These are phyloP conservation scores for Amaranthus tricolor DNA, from an alignment of 179 eudicot genomes.

Conservation along the genomic window DNA sequence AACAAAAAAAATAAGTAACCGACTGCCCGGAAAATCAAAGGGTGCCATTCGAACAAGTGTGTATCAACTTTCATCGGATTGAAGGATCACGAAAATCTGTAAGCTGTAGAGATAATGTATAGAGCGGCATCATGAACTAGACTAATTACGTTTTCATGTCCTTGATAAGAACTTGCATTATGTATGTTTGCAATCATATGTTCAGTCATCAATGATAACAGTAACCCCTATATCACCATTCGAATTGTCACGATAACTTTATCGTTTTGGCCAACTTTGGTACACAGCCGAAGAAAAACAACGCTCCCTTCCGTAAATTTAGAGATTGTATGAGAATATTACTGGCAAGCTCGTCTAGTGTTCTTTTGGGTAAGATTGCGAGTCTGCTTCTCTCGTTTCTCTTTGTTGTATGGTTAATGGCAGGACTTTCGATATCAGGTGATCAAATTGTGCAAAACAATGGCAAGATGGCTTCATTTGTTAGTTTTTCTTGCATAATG, in stretches of 20 bases:
- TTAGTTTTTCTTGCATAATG: conserved; percentile 24
- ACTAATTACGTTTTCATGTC: background rate
- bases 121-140: background rate
- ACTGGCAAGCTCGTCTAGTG: background rate
- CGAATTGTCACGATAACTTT: background rate
- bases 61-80: background rate
- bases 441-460: conserved; percentile 14
- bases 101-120: background rate
- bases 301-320: background rate
- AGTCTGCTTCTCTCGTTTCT: background rate
- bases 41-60: background rate
- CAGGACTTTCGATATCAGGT: conserved; percentile 11
- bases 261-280: background rate
- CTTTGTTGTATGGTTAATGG: conserved; percentile 4
- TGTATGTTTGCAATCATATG: background rate
- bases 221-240: background rate
- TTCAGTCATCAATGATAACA: background rate
- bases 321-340: background rate
- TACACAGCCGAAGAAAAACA: background rate
- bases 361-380: background rate
- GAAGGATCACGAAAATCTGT: background rate
- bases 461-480: conserved; percentile 24
- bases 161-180: background rate
- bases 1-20: conserved; percentile 10
- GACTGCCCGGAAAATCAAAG: background rate